phyloP scores from a whole-genome alignment of 73 alveolate genomes.

The Paramecium sonneborni region DNA sequence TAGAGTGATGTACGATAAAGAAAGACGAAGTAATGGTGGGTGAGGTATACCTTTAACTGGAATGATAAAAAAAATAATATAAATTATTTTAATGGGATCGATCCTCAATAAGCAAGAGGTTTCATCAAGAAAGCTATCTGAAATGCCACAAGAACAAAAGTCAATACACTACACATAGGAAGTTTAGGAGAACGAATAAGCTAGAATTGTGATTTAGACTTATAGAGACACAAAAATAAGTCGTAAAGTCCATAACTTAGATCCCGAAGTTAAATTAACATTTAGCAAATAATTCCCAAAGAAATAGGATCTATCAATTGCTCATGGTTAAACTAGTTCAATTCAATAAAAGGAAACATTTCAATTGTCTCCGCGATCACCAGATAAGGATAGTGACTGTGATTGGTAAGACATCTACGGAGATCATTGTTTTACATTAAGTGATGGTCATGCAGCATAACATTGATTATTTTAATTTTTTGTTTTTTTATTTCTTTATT shows the following conservation, averaged over 20 bases:
- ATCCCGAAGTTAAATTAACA: conserved; percentile 22
- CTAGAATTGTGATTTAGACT: background rate
- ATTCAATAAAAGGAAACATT: conserved; percentile 39
- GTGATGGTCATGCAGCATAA: conserved; percentile 34
- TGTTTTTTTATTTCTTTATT: background rate
- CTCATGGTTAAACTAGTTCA: conserved; percentile 34
- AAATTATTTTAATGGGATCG: conserved; percentile 18
- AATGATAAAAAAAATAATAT: background rate
- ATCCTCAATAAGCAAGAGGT: conserved; percentile 6
- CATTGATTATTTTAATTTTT: background rate
- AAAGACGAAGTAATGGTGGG: background rate
- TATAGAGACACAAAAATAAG: conserved; percentile 22
- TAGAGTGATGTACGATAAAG: background rate
- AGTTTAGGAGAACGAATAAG: background rate
- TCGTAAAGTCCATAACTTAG: conserved; percentile 29
- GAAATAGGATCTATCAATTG: background rate
- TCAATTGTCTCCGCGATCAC: background rate
- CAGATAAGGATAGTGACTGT: conserved; percentile 28
- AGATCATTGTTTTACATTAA: conserved; percentile 10
- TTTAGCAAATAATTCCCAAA: conserved; percentile 12
- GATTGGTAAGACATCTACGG: conserved; percentile 40
- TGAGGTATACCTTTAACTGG: background rate
- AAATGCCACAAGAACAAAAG: conserved; percentile 9
- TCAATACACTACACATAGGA: background rate
- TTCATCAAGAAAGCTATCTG: background rate